phyloP scores from a whole-genome alignment of 164 flowering plant species.

The Dillenia suffruticosa region DNA sequence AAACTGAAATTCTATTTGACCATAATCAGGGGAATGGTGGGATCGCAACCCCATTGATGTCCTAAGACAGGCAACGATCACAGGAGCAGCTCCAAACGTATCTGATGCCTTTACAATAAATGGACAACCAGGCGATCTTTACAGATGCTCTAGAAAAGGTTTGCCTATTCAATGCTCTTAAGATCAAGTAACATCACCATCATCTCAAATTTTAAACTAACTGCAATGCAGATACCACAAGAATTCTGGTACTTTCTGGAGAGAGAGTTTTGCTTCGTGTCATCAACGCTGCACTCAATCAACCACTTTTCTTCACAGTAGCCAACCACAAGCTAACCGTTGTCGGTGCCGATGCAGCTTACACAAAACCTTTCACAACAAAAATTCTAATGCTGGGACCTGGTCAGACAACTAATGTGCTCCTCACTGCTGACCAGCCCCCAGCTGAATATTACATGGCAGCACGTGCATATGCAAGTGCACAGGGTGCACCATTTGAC shows the following conservation, averaged over 20 bases:
- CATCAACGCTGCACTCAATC: slow-evolving; percentile 66
- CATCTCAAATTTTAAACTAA: neutral
- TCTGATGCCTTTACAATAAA: slow-evolving; percentile 69
- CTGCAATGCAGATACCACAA: slow-evolving; percentile 36
- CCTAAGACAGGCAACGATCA: slow-evolving; percentile 31
- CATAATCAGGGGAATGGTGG: slow-evolving; percentile 66
- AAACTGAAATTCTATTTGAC: neutral
- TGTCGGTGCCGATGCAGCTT: slow-evolving; percentile 47
- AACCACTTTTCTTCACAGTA: slow-evolving; percentile 52
- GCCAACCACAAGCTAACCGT: slow-evolving; percentile 58
- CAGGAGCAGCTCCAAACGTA: slow-evolving; percentile 60
- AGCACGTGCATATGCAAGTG: slow-evolving; percentile 64
- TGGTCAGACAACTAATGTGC: slow-evolving; percentile 84
- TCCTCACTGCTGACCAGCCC: slow-evolving; percentile 64
- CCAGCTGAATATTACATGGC: slow-evolving; percentile 89
- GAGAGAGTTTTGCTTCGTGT: slow-evolving; percentile 55
- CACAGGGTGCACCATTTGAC: slow-evolving; percentile 60
- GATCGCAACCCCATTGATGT: slow-evolving; percentile 47
- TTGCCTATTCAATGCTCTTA: neutral
- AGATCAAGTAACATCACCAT: too few species aligned
- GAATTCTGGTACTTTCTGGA: slow-evolving; percentile 32
- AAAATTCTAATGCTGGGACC: slow-evolving; percentile 47
- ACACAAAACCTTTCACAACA: slow-evolving; percentile 55
- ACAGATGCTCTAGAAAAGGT: slow-evolving; percentile 60
- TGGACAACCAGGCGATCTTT: slow-evolving; percentile 77